These are phyloP conservation scores for Porcisia hertigi DNA, from an alignment of 208 protist species.

Conservation along the genomic window DNA sequence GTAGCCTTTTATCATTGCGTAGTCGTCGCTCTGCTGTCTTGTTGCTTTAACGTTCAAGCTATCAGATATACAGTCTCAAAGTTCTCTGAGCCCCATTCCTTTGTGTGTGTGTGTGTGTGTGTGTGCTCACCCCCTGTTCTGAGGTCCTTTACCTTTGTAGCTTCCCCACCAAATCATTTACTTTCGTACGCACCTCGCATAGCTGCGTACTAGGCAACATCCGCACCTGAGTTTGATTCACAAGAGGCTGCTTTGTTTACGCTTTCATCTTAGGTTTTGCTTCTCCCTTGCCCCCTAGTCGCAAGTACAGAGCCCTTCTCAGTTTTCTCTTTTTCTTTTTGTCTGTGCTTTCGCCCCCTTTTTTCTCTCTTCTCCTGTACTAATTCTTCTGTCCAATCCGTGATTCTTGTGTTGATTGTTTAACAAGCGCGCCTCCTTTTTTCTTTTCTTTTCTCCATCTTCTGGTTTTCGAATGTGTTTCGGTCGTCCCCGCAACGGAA, in stretches of 20 bases:
- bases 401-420: not conserved
- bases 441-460: conserved; percentile 5
- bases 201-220: not conserved
- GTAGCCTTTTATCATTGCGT: not conserved
- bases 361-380: not conserved
- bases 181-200: conserved; percentile 6
- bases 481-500: not conserved
- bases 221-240: conserved; percentile 4
- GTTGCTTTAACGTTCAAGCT: not conserved
- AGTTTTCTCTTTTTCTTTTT: conserved; percentile 4
- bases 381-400: no score
- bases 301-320: not conserved
- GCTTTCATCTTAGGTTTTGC: not conserved
- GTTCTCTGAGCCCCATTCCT: not conserved
- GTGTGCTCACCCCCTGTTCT: not conserved
- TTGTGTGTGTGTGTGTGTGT: not conserved
- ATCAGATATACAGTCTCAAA: not conserved
- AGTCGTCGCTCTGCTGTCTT: not conserved
- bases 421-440: not conserved
- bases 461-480: conserved; percentile 5
- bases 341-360: not conserved
- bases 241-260: not conserved
- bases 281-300: not conserved
- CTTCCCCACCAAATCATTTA: not conserved
- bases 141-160: not conserved